Percentiles rank a stretch among this genome's conserved stretches.
Evolutionary conservation across 2,329 filamentous ascomycete genomes (phyloP).

Genomic region (Paecilomyces fulvus): DNA sequence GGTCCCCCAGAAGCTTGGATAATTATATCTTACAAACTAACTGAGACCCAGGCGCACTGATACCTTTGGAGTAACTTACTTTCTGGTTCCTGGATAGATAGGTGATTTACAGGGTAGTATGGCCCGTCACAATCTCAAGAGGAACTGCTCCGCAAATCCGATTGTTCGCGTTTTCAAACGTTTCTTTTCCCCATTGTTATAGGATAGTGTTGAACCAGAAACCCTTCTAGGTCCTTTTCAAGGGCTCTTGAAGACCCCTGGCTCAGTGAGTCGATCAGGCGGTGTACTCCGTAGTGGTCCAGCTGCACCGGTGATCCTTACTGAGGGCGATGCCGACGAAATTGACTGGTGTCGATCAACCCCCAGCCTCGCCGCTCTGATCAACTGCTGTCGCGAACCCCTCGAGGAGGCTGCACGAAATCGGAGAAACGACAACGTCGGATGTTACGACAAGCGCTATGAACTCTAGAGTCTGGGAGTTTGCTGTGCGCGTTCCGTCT

Average conservation of each 20-base stretch:
- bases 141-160: too few relatives aligned
- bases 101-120: too few relatives aligned
- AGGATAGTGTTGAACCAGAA: not conserved
- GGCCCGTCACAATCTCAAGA: too few relatives aligned
- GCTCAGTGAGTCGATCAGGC: not conserved
- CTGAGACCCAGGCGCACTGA: too few relatives aligned
- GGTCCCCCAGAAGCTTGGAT: not conserved
- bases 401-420: not conserved
- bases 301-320: not conserved
- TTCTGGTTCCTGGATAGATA: too few relatives aligned
- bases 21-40: constrained; percentile 6
- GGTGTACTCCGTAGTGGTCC: not conserved
- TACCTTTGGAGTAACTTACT: too few relatives aligned
- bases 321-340: not conserved
- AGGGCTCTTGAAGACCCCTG: not conserved
- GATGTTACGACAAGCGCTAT: not conserved
- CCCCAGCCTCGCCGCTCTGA: not conserved
- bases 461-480: not conserved
- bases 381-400: not conserved
- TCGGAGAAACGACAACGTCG: not conserved
- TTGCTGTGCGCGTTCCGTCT: not conserved
- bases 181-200: not conserved
- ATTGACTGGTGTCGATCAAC: not conserved
- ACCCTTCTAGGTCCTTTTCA: not conserved
- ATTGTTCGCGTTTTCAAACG: not conserved